phyloP scores from a whole-genome alignment of 495 filamentous ascomycete species.

The Haplographium delicatum region DNA sequence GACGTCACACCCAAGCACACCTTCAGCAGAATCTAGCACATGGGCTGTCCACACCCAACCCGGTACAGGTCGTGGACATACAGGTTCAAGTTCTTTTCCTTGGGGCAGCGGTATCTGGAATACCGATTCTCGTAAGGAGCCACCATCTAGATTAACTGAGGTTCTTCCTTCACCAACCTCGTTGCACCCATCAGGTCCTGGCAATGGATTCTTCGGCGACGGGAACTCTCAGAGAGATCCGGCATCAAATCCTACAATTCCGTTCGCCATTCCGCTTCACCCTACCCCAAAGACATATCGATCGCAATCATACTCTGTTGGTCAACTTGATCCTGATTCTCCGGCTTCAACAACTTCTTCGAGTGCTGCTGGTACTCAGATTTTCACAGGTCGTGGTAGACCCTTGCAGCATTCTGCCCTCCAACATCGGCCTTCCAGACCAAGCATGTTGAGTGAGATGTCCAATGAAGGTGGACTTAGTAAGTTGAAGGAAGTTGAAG shows the following conservation, averaged over 20 bases:
- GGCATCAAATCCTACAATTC: slow-evolving; percentile 58
- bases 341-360: slow-evolving; percentile 33
- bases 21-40: slow-evolving; percentile 61
- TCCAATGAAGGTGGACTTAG: slow-evolving; percentile 68
- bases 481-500: slow-evolving; percentile 77
- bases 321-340: slow-evolving; percentile 76
- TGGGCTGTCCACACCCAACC: slow-evolving; percentile 55
- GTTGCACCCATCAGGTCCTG: slow-evolving; percentile 45
- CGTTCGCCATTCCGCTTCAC: slow-evolving; percentile 85
- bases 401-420: slow-evolving; percentile 54
- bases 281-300: slow-evolving; percentile 89
- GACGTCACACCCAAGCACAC: slow-evolving; percentile 68
- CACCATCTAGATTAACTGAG: slow-evolving; percentile 66
- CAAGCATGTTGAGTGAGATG: slow-evolving; percentile 79
- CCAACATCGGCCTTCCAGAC: slow-evolving; percentile 77
- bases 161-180: slow-evolving; percentile 74
- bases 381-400: slow-evolving; percentile 48
- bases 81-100: slow-evolving; percentile 56
- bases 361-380: slow-evolving; percentile 37
- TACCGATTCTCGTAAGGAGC: slow-evolving; percentile 65
- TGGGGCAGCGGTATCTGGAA: slow-evolving; percentile 80
- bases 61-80: slow-evolving; percentile 44
- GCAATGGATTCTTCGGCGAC: slow-evolving; percentile 38
- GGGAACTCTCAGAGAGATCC: slow-evolving; percentile 36
- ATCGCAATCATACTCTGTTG: slow-evolving; percentile 95